phyloP scores from a whole-genome alignment of 305 asterid genomes.

The Andrographis paniculata region DNA sequence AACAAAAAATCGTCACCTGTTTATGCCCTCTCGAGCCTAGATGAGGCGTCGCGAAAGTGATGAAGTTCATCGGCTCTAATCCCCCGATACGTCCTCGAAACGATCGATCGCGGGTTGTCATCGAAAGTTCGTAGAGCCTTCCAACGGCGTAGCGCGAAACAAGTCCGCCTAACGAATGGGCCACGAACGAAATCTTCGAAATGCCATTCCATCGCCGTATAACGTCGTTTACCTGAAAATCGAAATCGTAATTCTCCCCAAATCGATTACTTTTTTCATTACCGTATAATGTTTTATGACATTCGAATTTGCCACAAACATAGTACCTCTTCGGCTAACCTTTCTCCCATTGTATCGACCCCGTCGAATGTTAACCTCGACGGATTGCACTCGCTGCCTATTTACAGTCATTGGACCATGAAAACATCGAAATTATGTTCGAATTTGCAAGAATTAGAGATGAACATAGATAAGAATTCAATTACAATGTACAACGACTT shows the following conservation, averaged over 20 bases:
- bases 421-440: too few relatives aligned
- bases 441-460: too few relatives aligned
- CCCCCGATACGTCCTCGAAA: slow-evolving; percentile 53
- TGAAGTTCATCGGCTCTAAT: slow-evolving; percentile 73
- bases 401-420: slow-evolving; percentile 8
- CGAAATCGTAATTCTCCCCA: slow-evolving; percentile 11
- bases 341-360: slow-evolving; percentile 82
- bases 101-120: slow-evolving; percentile 18
- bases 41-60: slow-evolving; percentile 92
- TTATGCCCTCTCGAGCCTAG: slow-evolving; percentile 83
- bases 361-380: slow-evolving; percentile 82
- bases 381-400: slow-evolving; percentile 68
- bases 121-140: slow-evolving; percentile 35
- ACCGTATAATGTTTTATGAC: too few relatives aligned
- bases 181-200: slow-evolving; percentile 71
- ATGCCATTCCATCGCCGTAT: slow-evolving; percentile 57
- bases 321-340: slow-evolving; percentile 75
- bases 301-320: slow-evolving; percentile 22
- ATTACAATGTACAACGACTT: slow-evolving; percentile 62
- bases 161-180: slow-evolving; percentile 93
- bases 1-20: slow-evolving; percentile 48
- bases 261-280: slow-evolving; percentile 8
- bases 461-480: too few relatives aligned
- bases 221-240: slow-evolving; percentile 65
- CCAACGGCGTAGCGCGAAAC: slow-evolving; percentile 89